Evolutionary conservation across 257 asterid species (phyloP).

Genomic region (Solanum sejunctum): DNA sequence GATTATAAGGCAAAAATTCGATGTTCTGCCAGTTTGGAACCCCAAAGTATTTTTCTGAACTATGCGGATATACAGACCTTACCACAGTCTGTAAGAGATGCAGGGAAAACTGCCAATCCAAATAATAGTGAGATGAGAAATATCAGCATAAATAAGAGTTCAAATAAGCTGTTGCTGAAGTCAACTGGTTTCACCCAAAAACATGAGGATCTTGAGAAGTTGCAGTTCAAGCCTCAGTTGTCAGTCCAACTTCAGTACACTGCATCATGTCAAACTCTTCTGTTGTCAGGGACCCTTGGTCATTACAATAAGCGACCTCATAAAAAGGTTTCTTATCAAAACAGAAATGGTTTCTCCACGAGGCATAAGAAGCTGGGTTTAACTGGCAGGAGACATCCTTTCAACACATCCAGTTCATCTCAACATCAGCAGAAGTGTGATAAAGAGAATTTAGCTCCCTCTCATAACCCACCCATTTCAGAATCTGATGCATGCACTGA

Average conservation of each 20-base stretch:
- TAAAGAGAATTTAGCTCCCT: conserved; percentile 35
- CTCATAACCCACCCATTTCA: background rate
- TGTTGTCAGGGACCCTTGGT: background rate
- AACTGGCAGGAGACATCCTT: conserved; percentile 17
- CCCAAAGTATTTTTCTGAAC: conserved; percentile 3
- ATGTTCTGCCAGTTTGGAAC: conserved; percentile 9
- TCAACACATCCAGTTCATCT: conserved; percentile 5
- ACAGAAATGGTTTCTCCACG: conserved; percentile 8
- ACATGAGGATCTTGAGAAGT: conserved; percentile 5
- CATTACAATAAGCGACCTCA: conserved; percentile 5
- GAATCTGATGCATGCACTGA: conserved; percentile 2
- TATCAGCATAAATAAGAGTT: background rate
- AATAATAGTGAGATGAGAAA: conserved; percentile 1
- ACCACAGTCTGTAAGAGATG: background rate
- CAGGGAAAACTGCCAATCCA: conserved; percentile 2
- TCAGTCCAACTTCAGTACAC: conserved; percentile 1
- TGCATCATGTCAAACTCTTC: background rate
- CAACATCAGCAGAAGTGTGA: conserved; percentile 11
- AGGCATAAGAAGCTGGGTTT: conserved; percentile 26
- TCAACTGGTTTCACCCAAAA: conserved; percentile 7
- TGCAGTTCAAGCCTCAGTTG: conserved; percentile 4
- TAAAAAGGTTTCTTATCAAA: conserved; percentile 4
- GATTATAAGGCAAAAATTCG: conserved; percentile 6
- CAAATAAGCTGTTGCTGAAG: conserved; percentile 6
- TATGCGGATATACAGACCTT: conserved; percentile 5